Percentiles rank a stretch among this genome's conserved stretches.
These are phyloP conservation scores for Moelleriella libera DNA, from an alignment of 2,329 filamentous ascomycete genomes.

Conservation along the genomic window DNA sequence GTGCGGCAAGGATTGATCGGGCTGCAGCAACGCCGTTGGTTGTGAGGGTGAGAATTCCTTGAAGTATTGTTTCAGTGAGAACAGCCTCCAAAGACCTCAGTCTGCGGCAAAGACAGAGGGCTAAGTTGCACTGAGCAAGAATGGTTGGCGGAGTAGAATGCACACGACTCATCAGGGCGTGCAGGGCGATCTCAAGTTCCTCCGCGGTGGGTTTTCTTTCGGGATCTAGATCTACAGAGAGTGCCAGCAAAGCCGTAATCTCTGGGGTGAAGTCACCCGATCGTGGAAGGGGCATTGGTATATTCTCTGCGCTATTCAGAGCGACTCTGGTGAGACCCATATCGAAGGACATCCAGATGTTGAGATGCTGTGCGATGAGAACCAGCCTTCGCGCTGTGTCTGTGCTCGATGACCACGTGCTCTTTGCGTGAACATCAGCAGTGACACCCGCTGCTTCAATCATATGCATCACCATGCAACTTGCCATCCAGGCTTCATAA, in stretches of 20 bases:
- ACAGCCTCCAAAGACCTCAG: conserved; percentile 34
- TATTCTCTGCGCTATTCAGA: conserved; percentile 27
- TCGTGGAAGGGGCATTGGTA: conserved; percentile 21
- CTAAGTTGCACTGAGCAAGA: conserved; percentile 38
- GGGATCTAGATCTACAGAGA: conserved; percentile 39
- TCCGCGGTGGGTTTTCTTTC: conserved; percentile 24
- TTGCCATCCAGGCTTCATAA: conserved; percentile 42
- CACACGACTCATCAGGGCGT: conserved; percentile 21
- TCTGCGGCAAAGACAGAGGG: conserved; percentile 39
- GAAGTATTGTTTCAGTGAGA: conserved; percentile 25
- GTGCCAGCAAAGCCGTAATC: conserved; percentile 35
- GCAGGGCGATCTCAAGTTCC: conserved; percentile 28
- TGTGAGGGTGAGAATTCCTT: conserved; percentile 30
- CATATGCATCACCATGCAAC: conserved; percentile 42
- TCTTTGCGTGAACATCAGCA: conserved; percentile 15
- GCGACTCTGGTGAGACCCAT: conserved; percentile 38
- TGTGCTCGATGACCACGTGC: conserved; percentile 15
- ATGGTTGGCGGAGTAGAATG: conserved; percentile 27
- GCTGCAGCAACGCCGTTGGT: conserved; percentile 31
- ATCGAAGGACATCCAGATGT: conserved; percentile 46
- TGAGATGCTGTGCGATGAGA: conserved; percentile 40
- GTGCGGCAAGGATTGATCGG: conserved; percentile 25
- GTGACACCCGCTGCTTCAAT: conserved; percentile 38
- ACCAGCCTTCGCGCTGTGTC: conserved; percentile 29
- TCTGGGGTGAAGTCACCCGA: conserved; percentile 29